phyloP scores from a whole-genome alignment of 768 basidiomycete species.

The Mycena alexandri region DNA sequence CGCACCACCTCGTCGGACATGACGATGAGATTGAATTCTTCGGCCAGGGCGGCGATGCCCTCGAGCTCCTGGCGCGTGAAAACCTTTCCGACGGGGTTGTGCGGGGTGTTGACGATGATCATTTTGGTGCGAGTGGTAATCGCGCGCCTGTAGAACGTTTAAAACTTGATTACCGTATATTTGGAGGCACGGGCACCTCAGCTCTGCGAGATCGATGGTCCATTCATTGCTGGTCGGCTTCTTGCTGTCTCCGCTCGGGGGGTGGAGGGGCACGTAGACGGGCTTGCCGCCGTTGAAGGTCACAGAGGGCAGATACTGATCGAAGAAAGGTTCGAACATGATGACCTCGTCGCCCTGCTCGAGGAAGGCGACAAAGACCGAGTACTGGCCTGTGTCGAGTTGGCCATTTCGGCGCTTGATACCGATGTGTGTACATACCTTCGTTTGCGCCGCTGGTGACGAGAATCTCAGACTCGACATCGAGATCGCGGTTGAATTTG shows the following conservation, averaged over 20 bases:
- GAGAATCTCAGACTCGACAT: constrained; percentile 89
- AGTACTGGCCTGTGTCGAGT: constrained; percentile 82
- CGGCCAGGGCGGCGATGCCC: constrained; percentile 86
- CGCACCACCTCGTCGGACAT: constrained; percentile 97
- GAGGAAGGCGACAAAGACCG: constrained; percentile 92
- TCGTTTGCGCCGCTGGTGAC: constrained; percentile 98
- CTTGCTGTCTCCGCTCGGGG: constrained; percentile 65
- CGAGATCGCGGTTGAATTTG: constrained; percentile 75
- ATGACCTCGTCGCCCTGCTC: constrained; percentile 97
- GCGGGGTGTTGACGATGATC: constrained; percentile 96
- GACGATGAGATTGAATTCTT: constrained; percentile 92
- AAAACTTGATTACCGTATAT: background rate
- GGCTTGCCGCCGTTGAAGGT: constrained; percentile 95
- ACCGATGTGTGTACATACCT: constrained; percentile 60
- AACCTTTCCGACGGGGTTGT: constrained; percentile 99
- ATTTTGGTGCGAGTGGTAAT: constrained; percentile 93
- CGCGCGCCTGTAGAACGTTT: constrained; percentile 64
- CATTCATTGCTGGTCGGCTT: constrained; percentile 81
- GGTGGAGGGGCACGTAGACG: constrained; percentile 95
- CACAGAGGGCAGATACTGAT: constrained; percentile 93
- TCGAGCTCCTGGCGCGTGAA: constrained; percentile 88
- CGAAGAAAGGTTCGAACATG: constrained; percentile 98
- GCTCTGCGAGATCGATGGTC: constrained; percentile 91
- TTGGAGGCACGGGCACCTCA: constrained; percentile 65
- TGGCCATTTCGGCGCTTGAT: background rate